Evolutionary conservation across 441 rosid genomes (phyloP).

Genomic region (Sinapis alba): DNA sequence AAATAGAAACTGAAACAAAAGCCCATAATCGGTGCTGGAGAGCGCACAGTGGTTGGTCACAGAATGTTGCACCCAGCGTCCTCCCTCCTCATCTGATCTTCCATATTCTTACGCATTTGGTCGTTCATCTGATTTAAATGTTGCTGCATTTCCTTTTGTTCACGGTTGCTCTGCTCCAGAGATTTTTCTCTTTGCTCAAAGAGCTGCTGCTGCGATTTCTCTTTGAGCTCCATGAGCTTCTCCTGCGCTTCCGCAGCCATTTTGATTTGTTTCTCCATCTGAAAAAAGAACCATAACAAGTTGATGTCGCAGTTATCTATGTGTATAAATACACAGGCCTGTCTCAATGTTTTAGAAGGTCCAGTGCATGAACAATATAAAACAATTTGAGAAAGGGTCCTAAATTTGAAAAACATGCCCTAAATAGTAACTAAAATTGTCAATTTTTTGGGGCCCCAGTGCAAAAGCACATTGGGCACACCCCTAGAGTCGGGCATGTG

Average conservation of each 20-base stretch:
- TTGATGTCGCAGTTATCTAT: not conserved
- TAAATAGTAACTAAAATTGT: too few species aligned
- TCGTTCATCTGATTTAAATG: not conserved
- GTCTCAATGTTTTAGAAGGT: too few species aligned
- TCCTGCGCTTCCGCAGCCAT: not conserved
- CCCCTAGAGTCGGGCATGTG: too few species aligned
- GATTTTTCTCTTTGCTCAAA: not conserved
- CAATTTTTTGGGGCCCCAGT: too few species aligned
- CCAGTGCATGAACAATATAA: too few species aligned
- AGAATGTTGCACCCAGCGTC: not conserved
- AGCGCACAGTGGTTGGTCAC: not conserved
- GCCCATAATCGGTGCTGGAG: not conserved
- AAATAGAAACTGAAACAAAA: not conserved
- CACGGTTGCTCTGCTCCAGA: not conserved
- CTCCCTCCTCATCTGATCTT: not conserved
- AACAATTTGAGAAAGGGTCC: too few species aligned
- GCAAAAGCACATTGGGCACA: too few species aligned
- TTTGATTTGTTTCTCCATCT: slow-evolving; percentile 9
- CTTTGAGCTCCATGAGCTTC: not conserved
- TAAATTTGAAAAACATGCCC: too few species aligned
- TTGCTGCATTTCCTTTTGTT: not conserved
- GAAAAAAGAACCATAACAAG: not conserved
- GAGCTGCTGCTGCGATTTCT: not conserved
- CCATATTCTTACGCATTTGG: not conserved
- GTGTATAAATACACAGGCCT: too few species aligned